Base-by-base conservation (phyloP, 2,329 filamentous ascomycete species). In the Cladosporium sp. region DNA sequence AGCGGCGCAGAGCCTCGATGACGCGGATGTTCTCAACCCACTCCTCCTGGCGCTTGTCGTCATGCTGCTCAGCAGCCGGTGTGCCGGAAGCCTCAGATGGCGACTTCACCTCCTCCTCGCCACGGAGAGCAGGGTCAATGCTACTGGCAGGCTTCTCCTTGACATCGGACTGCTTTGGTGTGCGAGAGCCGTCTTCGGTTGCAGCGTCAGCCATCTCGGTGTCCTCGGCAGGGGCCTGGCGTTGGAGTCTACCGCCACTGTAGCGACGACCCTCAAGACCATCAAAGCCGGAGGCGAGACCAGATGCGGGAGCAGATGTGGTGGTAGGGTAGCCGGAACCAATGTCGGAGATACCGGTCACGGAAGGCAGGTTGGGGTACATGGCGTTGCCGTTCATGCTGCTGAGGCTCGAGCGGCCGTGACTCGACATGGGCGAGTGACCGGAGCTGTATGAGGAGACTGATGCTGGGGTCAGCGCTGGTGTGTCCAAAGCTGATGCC, bases 281-380 rank as follows among this genome's bases (percentile, higher is more conserved):
- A 56, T 83, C 80, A 59, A 81, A 83, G 27, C 77, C 73, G 27
- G 77, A 76, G 27, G 85, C 87, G 13, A 92, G 78, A 18, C 84
- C 85, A 12, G 86, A 83, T 2, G 86, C 75, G 2, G 80, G 78
- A 11, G 79, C 79, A n/a, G 78, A 83, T 32, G 83, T 80, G 3
- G 85, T 83, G 25, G 83, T 77, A 1, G 79, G 77, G 62, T 85
- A 88, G 35, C 70, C 71, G 40, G 70, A 66, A 20, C 73, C 67
- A 62, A 78, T 74, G 51, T 76, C 75, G 47, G 80, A 79, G 65
- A 85, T 84, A 38, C 83, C 78, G 52, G 79, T 83, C 45, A 87
- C 83, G 39, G 86, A 79, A 12, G 82, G 86, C 27, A 93, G 78
- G 56, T 76, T 87, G 15, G 88, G 88, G 68, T 93, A 93, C 70